Evolutionary conservation across 306 rosid genomes (phyloP).

Genomic region (Fagus sylvatica): DNA sequence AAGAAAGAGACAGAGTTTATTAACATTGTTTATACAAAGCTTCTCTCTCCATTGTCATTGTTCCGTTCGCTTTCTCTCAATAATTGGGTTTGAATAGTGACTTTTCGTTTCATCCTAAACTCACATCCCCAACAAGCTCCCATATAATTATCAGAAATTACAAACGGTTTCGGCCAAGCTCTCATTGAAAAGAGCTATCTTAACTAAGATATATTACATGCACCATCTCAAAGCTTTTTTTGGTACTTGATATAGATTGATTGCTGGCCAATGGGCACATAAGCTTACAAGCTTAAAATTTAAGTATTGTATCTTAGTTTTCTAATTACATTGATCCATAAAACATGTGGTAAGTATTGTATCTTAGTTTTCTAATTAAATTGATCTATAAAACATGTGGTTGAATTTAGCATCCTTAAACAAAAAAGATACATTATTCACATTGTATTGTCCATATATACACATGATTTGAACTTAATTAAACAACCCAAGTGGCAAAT

Average conservation of each 20-base stretch:
- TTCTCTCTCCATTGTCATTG: background rate
- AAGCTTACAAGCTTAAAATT: background rate
- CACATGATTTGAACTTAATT: too few species aligned
- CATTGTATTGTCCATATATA: too few species aligned
- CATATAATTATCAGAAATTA: background rate
- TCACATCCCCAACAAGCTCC: background rate
- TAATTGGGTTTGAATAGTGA: background rate
- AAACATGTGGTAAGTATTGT: too few species aligned
- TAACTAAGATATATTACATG: conserved; percentile 9
- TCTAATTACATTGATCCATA: too few species aligned
- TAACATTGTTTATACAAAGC: background rate
- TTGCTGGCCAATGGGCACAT: background rate
- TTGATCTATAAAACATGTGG: too few species aligned
- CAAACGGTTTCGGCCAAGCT: background rate
- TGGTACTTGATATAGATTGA: conserved; percentile 15
- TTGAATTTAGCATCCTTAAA: too few species aligned
- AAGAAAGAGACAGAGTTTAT: background rate
- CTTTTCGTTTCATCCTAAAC: conserved; percentile 32
- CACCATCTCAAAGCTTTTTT: conserved; percentile 23
- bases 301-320: too few species aligned
- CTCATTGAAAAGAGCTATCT: background rate
- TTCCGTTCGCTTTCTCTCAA: conserved; percentile 17
- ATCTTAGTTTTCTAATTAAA: too few species aligned
- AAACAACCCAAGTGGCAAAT: too few species aligned
- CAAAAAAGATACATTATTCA: too few species aligned